Evolutionary conservation across 768 basidiomycete species (phyloP).

Genomic region (Boletus sp.): DNA sequence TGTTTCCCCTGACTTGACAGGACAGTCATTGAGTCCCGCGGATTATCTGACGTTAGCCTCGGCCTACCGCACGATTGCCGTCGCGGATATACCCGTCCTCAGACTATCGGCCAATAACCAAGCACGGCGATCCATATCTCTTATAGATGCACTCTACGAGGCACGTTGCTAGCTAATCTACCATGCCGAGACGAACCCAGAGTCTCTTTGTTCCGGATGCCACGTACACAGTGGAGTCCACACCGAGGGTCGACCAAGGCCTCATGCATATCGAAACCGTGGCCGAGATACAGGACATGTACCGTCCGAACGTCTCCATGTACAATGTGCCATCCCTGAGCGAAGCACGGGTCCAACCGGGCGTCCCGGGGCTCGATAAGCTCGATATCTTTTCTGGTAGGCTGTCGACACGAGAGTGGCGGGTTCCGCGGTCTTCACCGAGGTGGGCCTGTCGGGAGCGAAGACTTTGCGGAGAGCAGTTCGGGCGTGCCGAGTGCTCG

Average conservation of each 20-base stretch:
- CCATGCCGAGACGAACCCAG: slow-evolving; percentile 37
- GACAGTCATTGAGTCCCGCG: background rate
- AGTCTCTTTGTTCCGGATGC: slow-evolving; percentile 51
- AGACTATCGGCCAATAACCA: slow-evolving; percentile 50
- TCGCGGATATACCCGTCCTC: slow-evolving; percentile 28
- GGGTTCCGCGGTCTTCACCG: background rate
- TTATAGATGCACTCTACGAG: slow-evolving; percentile 49
- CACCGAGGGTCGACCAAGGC: background rate
- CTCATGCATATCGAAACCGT: slow-evolving; percentile 45
- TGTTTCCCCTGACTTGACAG: background rate
- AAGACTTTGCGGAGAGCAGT: background rate
- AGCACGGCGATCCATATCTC: slow-evolving; percentile 55
- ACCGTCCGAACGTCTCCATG: slow-evolving; percentile 50
- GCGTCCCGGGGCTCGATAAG: slow-evolving; percentile 39
- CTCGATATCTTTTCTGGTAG: slow-evolving; percentile 50
- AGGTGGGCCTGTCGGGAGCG: background rate
- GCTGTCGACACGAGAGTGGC: background rate
- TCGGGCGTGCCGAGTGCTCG: background rate
- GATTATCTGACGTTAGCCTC: background rate
- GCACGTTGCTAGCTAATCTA: slow-evolving; percentile 37
- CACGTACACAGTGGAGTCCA: background rate
- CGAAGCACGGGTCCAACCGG: slow-evolving; percentile 26
- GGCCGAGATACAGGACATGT: slow-evolving; percentile 46
- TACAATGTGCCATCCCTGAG: slow-evolving; percentile 27
- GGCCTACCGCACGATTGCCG: slow-evolving; percentile 37